A percentile compares a stretch with the other conserved stretches of the same genome.
phyloP scores from a whole-genome alignment of 2,329 filamentous ascomycete species.

The Ustilaginoidea virens region DNA sequence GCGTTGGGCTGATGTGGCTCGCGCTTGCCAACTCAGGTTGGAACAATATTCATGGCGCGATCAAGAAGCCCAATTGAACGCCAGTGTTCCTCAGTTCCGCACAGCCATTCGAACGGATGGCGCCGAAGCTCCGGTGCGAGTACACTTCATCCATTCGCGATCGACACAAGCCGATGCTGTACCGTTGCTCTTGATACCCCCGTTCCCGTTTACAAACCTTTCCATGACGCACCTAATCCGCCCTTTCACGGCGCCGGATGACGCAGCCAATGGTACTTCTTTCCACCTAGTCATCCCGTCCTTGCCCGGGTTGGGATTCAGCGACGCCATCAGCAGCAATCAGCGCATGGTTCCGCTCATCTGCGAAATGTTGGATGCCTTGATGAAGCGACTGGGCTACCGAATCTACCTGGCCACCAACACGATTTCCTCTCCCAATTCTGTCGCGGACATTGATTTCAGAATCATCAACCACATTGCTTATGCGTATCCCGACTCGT shows the following conservation, averaged over 20 bases:
- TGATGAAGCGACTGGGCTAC: constrained; percentile 49
- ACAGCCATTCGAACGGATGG: constrained; percentile 31
- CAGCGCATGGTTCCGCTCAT: constrained; percentile 33
- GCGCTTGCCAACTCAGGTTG: constrained; percentile 28
- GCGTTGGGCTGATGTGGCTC: too few relatives aligned
- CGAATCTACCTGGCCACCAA: constrained; percentile 40
- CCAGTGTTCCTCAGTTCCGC: constrained; percentile 46
- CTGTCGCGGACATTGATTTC: constrained; percentile 35
- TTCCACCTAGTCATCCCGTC: constrained; percentile 55
- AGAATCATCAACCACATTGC: constrained; percentile 33
- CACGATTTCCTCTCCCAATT: constrained; percentile 29
- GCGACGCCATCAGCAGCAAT: constrained; percentile 40
- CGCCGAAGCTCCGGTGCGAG: constrained; percentile 28
- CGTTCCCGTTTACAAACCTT: constrained; percentile 50
- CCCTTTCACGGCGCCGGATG: constrained; percentile 36
- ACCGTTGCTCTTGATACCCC: constrained; percentile 48
- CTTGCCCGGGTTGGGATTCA: constrained; percentile 52
- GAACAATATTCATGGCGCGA: constrained; percentile 50
- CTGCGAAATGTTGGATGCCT: constrained; percentile 35
- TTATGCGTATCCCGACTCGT: constrained; percentile 29
- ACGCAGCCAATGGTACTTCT: constrained; percentile 27
- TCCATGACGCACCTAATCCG: constrained; percentile 40
- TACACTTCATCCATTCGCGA: constrained; percentile 50
- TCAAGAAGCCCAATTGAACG: constrained; percentile 42
- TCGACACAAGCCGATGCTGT: constrained; percentile 38